A percentile compares a stretch with the other conserved stretches of the same genome.
Conservation (phyloP, 108 stramenopile genomes). For the Cyclotella choctawhatcheeana region DNA sequence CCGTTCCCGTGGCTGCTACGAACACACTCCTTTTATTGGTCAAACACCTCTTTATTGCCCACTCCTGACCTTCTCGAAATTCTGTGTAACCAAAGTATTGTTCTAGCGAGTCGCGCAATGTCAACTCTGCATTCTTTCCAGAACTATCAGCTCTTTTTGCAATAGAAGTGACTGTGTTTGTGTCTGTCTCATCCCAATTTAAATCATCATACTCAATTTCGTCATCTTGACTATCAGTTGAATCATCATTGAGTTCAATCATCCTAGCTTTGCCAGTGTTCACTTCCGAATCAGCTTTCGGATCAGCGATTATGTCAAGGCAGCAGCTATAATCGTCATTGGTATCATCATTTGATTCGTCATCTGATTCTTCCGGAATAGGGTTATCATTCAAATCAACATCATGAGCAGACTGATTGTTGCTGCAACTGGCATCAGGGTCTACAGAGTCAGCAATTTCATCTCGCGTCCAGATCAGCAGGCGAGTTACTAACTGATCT, state of each 20-base stretch:
- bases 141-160: not conserved
- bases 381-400: not conserved
- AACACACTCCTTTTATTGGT: conserved; percentile 75
- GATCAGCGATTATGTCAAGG: not conserved
- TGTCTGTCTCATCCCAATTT: conserved; percentile 59
- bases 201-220: conserved; percentile 50
- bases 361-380: conserved; percentile 30
- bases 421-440: not conserved
- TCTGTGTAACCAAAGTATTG: conserved; percentile 68
- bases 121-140: conserved; percentile 9
- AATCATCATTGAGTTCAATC: conserved; percentile 51
- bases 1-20: conserved; percentile 97
- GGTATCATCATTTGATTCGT: conserved; percentile 4
- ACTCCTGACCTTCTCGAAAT: conserved; percentile 92
- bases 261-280: too few species aligned
- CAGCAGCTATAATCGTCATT: conserved; percentile 5
- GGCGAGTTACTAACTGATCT: conserved; percentile 69
- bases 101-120: conserved; percentile 52
- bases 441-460: conserved; percentile 66
- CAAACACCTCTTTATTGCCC: conserved; percentile 87
- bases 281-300: too few species aligned
- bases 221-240: conserved; percentile 41
- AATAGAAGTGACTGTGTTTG: conserved; percentile 7
- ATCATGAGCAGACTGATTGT: not conserved
- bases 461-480: conserved; percentile 82